Percentiles rank a stretch among this genome's conserved stretches.
phyloP scores from a whole-genome alignment of 139 green algal genomes.

The Chlamydomonas sphaeroides region DNA sequence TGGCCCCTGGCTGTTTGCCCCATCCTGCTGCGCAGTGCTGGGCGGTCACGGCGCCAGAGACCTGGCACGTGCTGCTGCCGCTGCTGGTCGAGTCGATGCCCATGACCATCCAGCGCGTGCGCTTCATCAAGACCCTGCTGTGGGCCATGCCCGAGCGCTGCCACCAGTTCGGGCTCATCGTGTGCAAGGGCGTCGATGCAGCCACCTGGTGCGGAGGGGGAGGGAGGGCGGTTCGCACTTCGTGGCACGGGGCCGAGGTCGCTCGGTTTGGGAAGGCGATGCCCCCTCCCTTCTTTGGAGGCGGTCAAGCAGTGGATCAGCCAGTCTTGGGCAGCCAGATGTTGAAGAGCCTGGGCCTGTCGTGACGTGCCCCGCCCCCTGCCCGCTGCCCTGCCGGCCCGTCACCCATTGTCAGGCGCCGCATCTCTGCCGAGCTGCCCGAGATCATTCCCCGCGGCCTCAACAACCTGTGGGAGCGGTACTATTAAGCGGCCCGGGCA shows the following conservation, averaged over 20 bases:
- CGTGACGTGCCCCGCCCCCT: too few relatives aligned
- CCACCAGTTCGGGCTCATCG: slow-evolving; percentile 54
- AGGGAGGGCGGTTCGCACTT: too few relatives aligned
- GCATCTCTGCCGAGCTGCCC: slow-evolving; percentile 45
- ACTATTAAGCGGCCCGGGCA: slow-evolving; percentile 38
- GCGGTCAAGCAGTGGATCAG: too few relatives aligned
- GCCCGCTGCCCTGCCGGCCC: too few relatives aligned
- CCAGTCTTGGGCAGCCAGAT: too few relatives aligned
- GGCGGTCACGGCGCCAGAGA: slow-evolving; percentile 18
- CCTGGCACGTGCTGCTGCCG: slow-evolving; percentile 60
- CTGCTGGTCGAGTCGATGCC: slow-evolving; percentile 58
- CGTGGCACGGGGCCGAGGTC: too few relatives aligned
- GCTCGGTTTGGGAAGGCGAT: too few relatives aligned
- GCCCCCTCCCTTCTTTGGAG: too few relatives aligned
- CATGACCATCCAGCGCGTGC: slow-evolving; percentile 55
- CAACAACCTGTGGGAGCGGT: slow-evolving; percentile 30
- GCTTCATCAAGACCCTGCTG: slow-evolving; percentile 63
- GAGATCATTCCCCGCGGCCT: slow-evolving; percentile 60
- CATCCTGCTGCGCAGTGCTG: slow-evolving; percentile 36
- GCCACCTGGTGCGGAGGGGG: slow-evolving; percentile 37
- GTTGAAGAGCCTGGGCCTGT: too few relatives aligned
- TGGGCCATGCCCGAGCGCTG: slow-evolving; percentile 64
- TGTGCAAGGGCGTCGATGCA: slow-evolving; percentile 50
- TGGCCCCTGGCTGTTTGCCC: too few relatives aligned
- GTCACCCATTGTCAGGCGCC: too few relatives aligned